A percentile compares a stretch with the other conserved stretches of the same genome.
Evolutionary conservation across 2,329 filamentous ascomycete genomes (phyloP).

Genomic region (Diplodia mutila): DNA sequence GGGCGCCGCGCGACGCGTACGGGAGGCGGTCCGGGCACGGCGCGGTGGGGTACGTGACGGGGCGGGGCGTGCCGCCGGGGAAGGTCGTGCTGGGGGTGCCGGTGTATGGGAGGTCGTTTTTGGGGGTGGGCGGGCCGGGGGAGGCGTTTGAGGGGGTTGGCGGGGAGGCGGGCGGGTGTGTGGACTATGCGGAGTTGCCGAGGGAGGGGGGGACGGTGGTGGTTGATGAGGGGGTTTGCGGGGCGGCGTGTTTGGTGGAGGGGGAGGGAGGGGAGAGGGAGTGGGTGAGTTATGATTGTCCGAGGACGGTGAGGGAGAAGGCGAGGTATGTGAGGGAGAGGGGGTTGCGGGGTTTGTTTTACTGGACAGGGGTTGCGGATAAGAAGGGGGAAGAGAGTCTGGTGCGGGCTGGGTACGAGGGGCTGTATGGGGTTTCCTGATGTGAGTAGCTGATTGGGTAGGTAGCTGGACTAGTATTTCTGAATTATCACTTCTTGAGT

Average conservation of each 20-base stretch:
- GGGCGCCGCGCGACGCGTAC: constrained; percentile 57
- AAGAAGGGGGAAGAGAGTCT: neutral
- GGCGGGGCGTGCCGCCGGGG: constrained; percentile 66
- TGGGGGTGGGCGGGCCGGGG: constrained; percentile 64
- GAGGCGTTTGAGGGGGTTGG: constrained; percentile 57
- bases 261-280: constrained; percentile 70
- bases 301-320: constrained; percentile 75
- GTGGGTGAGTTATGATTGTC: constrained; percentile 79
- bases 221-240: constrained; percentile 68
- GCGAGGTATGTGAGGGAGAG: constrained; percentile 72
- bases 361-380: constrained; percentile 6
- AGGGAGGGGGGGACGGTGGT: constrained; percentile 63
- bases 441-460: too few species aligned
- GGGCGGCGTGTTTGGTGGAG: constrained; percentile 50
- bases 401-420: neutral
- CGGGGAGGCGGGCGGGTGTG: constrained; percentile 63
- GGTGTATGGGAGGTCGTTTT: constrained; percentile 74
- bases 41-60: constrained; percentile 67
- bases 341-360: constrained; percentile 71
- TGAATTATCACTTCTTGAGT: too few species aligned
- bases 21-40: constrained; percentile 62
- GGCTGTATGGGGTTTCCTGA: neutral
- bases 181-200: constrained; percentile 75
- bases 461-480: neutral
- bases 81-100: constrained; percentile 79